Percentiles rank a stretch among this genome's conserved stretches.
Evolutionary conservation across 1,284 basidiomycete species (phyloP).

Genomic region (Apiotrichum siamense): DNA sequence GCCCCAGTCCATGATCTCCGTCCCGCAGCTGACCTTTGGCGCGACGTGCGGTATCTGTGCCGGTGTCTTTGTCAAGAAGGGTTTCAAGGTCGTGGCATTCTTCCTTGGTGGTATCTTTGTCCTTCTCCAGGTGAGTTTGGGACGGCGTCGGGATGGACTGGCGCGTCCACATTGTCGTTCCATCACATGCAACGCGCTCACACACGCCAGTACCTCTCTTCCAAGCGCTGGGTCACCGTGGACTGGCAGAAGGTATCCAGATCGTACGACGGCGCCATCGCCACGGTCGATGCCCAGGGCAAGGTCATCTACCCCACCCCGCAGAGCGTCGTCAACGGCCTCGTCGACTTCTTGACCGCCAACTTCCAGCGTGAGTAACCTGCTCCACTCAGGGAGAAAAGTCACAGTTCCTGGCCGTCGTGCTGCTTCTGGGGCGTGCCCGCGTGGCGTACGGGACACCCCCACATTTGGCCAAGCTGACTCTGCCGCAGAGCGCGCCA

Average conservation of each 20-base stretch:
- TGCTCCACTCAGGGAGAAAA: no score
- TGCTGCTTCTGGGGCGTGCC: no score
- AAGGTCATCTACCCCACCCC: constrained; percentile 57
- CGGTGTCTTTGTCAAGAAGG: constrained; percentile 91
- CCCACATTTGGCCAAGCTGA: not conserved
- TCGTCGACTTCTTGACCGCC: constrained; percentile 79
- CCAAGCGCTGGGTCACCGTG: constrained; percentile 63
- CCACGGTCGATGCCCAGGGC: constrained; percentile 58
- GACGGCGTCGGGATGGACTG: not conserved
- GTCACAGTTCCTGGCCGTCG: no score
- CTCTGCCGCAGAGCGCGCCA: constrained; percentile 45
- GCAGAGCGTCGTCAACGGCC: constrained; percentile 61
- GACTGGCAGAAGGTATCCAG: constrained; percentile 63
- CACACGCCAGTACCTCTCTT: constrained; percentile 62
- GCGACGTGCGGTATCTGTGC: constrained; percentile 80
- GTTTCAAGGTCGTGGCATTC: constrained; percentile 74
- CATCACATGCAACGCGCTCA: no score
- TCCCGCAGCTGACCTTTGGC: constrained; percentile 83
- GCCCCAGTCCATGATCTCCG: constrained; percentile 53
- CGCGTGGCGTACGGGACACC: no score
- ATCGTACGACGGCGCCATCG: constrained; percentile 66
- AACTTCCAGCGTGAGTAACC: constrained; percentile 72
- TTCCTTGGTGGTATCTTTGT: constrained; percentile 78
- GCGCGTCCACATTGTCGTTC: no score
- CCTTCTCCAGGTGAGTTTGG: constrained; percentile 64